These are phyloP conservation scores for Nothophytophthora sp. DNA, from an alignment of 352 stramenopile species.

Conservation along the genomic window DNA sequence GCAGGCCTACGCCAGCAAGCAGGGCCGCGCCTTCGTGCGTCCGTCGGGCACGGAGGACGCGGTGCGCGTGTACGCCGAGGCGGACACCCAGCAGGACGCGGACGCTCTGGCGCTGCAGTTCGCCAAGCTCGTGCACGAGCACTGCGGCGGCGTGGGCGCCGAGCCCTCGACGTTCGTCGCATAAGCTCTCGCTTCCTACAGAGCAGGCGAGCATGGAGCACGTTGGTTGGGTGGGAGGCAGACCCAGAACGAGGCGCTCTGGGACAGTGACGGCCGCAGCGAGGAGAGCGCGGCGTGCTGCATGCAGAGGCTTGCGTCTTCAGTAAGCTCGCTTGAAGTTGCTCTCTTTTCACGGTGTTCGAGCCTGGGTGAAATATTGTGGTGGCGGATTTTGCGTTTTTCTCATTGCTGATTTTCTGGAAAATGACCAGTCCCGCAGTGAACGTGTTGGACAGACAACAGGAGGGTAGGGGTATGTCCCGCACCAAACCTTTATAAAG, in stretches of 20 bases:
- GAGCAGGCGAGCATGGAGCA: neutral
- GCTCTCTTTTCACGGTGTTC: too few relatives aligned
- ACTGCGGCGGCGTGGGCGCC: slow-evolving; percentile 67
- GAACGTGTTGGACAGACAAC: slow-evolving; percentile 13
- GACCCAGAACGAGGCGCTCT: neutral
- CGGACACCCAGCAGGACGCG: slow-evolving; percentile 86
- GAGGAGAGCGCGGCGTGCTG: neutral
- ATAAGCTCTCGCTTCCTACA: too few relatives aligned
- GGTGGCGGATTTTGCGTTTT: too few relatives aligned
- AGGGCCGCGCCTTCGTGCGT: slow-evolving; percentile 92
- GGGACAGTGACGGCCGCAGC: slow-evolving; percentile 11
- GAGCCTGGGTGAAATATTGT: too few relatives aligned
- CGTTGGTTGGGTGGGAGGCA: neutral
- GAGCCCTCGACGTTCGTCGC: slow-evolving; percentile 71
- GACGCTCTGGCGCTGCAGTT: slow-evolving; percentile 91
- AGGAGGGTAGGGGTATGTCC: neutral
- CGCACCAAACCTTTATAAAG: too few relatives aligned
- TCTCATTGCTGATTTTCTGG: slow-evolving; percentile 12
- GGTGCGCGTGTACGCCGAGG: slow-evolving; percentile 98
- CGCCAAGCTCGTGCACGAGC: slow-evolving; percentile 77
- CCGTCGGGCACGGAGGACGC: slow-evolving; percentile 98
- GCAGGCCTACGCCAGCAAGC: slow-evolving; percentile 59
- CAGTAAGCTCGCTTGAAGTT: slow-evolving; percentile 2
- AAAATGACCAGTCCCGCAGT: neutral
- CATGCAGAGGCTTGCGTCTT: slow-evolving; percentile 3